Conservation (phyloP, 176 grass and related monocot species). For the Rhynchospora breviuscula region DNA sequence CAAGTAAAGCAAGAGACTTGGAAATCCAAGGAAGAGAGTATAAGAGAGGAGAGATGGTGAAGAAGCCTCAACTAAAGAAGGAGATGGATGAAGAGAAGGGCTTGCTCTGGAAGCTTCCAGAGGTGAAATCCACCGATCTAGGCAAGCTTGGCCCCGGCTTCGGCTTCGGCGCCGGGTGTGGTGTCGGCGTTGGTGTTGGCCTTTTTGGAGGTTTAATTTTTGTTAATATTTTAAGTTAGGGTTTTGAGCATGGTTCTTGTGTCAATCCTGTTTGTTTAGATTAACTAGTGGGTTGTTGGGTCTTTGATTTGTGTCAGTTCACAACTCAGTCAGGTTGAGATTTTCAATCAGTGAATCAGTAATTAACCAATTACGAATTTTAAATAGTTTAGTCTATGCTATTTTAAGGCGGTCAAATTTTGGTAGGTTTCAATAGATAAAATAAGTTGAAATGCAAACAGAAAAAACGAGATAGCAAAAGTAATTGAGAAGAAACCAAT, state of each 20-base stretch:
- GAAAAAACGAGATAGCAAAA: neutral
- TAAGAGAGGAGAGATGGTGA: conserved; percentile 7
- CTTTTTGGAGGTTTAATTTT: conserved; percentile 55
- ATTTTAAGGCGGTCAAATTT: too few relatives aligned
- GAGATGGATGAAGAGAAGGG: neutral
- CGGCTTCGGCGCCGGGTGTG: conserved; percentile 68
- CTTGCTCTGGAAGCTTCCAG: conserved; percentile 55
- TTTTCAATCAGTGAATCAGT: too few relatives aligned
- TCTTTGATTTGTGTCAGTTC: neutral
- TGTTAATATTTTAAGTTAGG: neutral
- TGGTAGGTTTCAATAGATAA: neutral
- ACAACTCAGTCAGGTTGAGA: neutral
- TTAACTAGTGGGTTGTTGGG: neutral
- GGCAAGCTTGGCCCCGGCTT: conserved; percentile 70
- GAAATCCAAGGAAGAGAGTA: neutral
- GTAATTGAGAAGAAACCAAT: neutral
- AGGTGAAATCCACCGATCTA: conserved; percentile 51
- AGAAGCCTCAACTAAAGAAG: conserved; percentile 5
- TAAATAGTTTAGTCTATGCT: too few relatives aligned
- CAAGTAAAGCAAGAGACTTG: neutral
- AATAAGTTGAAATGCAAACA: neutral
- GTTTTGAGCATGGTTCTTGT: neutral
- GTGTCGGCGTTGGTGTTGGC: conserved; percentile 55
- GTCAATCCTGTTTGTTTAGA: neutral
- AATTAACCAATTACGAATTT: too few relatives aligned